Conservation (phyloP, 441 rosid species). For the Adansonia madagascariensis region DNA sequence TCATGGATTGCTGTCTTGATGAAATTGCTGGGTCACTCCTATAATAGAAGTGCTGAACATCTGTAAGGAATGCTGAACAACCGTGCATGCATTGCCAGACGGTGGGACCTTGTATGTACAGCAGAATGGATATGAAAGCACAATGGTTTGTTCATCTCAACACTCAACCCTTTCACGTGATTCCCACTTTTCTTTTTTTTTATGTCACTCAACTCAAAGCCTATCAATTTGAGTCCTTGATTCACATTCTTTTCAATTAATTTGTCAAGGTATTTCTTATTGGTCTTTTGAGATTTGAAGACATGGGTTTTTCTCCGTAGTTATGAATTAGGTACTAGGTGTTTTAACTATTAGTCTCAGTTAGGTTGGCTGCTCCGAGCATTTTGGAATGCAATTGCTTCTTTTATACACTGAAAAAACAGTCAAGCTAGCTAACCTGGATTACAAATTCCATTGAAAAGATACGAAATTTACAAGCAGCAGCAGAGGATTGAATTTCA, state of each 20-base stretch:
- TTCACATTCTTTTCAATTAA: background rate
- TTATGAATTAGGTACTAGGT: background rate
- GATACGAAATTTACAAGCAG: background rate
- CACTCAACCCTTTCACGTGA: background rate
- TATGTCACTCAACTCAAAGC: background rate
- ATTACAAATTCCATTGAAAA: background rate
- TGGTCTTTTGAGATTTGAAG: background rate
- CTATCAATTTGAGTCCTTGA: background rate
- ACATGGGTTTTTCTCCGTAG: background rate
- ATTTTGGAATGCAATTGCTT: background rate
- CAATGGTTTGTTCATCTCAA: no score
- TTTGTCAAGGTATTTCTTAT: background rate
- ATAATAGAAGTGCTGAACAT: constrained; percentile 29
- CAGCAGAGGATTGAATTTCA: background rate
- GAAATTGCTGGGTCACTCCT: constrained; percentile 35
- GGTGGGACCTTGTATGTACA: background rate
- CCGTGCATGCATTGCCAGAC: constrained; percentile 20
- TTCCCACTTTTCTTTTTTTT: background rate
- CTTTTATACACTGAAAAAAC: background rate
- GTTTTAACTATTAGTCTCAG: background rate
- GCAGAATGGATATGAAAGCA: constrained; percentile 3
- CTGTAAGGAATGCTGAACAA: constrained; percentile 16
- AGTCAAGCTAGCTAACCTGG: background rate
- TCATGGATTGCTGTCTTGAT: constrained; percentile 53
- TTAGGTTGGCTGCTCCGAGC: background rate